Evolutionary conservation across 164 flowering plant genomes (phyloP), one percentile per base, ranked within the genome.

Genomic region (Chloranthus sessilifolius): DNA sequence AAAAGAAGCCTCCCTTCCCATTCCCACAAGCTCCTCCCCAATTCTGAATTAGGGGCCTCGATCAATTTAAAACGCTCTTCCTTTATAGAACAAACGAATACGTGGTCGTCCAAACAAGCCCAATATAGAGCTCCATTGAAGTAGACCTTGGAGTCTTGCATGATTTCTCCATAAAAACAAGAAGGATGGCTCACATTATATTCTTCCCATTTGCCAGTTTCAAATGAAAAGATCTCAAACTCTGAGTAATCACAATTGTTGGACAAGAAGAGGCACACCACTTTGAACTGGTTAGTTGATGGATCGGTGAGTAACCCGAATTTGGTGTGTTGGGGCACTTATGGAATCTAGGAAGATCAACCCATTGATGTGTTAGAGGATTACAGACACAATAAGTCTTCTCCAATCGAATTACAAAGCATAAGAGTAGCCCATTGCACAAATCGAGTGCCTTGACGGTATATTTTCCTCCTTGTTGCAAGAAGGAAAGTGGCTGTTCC

Each of bases 121-220:
- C 50, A 46, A 17, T 7, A 46, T 1, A 46, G 23, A 16, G 24
- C 30, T 12, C 28, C 50, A 14, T 46, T 46, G 15, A 26, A 11
- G 15, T 29, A 2, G 24, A 47, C 36, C 15, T 47, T 47, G 23
- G 51, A 30, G 14, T 25, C n/a, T 16, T 6, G 29, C n/a, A 19
- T 28, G 11, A 16, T 28, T 7, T 17, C n/a, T n/a, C n/a, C 3
- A 29, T 47, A 7, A 47, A 9, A 19, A 11, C 29, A 4, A 20
- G 4, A 5, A 29, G 51, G 51, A 47, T 29, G 51, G 29, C 3
- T 10, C 19, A 3, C 29, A n/a, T 27, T 14, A 8, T 26, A 27
- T 46, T 46, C 50, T 46, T 46, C 34, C 50, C 50, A 46, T 20
- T 5, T 19, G 20, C 50, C 28, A 1, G 50, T 46, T 46, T 46